These are phyloP conservation scores for Zygnema cylindricum DNA, from an alignment of 139 green algal species.

Conservation along the genomic window DNA sequence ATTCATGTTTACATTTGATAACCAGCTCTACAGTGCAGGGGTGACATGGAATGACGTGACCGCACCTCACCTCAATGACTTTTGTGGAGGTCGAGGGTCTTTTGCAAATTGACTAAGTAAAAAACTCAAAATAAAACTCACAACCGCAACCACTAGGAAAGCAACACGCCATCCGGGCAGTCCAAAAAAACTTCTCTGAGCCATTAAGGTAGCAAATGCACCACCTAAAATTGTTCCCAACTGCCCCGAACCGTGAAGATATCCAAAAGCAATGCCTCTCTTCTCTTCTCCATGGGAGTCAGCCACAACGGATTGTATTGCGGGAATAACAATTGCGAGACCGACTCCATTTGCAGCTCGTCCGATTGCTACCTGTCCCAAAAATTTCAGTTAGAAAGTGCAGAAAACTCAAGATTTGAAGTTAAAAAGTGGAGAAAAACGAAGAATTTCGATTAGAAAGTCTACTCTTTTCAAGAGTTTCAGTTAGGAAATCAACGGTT, in stretches of 20 bases:
- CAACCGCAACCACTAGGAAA: slow-evolving; percentile 49
- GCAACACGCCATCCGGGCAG: slow-evolving; percentile 53
- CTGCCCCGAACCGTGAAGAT: slow-evolving; percentile 8
- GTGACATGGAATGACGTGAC: neutral
- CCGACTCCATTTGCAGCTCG: slow-evolving; percentile 52
- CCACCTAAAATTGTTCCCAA: slow-evolving; percentile 43
- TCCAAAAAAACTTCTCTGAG: slow-evolving; percentile 24
- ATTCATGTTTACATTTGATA: neutral
- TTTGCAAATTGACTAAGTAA: slow-evolving; percentile 32
- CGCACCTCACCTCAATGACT: neutral
- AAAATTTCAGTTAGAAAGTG: neutral
- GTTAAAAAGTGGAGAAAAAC: too few species aligned
- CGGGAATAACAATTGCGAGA: slow-evolving; percentile 55
- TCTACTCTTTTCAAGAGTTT: too few species aligned
- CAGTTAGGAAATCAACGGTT: too few species aligned
- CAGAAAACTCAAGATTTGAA: too few species aligned
- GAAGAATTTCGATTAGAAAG: too few species aligned
- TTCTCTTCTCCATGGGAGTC: slow-evolving; percentile 46
- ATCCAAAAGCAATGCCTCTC: slow-evolving; percentile 51
- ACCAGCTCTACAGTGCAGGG: neutral
- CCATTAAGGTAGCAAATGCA: slow-evolving; percentile 42
- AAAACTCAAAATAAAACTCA: slow-evolving; percentile 37
- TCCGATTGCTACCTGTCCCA: slow-evolving; percentile 41
- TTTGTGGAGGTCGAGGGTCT: slow-evolving; percentile 18
- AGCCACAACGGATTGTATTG: slow-evolving; percentile 59